Evolutionary conservation across 2,329 filamentous ascomycete species (phyloP).

Genomic region (Pyricularia sp.): DNA sequence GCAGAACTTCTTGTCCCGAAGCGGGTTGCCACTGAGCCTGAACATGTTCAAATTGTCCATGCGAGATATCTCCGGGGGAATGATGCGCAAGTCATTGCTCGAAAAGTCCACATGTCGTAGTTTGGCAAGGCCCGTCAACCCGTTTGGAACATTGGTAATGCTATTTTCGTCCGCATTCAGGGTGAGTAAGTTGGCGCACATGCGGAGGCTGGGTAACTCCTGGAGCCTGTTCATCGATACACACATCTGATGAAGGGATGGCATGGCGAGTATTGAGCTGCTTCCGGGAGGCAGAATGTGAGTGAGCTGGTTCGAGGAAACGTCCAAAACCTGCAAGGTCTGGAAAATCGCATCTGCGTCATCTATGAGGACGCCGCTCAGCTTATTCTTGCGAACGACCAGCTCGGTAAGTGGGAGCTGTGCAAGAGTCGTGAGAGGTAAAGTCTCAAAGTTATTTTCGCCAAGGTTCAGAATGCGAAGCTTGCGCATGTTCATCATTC

Average conservation of each 20-base stretch:
- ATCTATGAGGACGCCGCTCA: conserved; percentile 60
- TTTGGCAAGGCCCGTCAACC: conserved; percentile 54
- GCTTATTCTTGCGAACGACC: conserved; percentile 61
- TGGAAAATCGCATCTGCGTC: conserved; percentile 39
- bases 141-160: conserved; percentile 60
- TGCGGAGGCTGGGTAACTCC: conserved; percentile 57
- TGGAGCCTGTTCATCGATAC: conserved; percentile 73
- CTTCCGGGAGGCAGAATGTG: conserved; percentile 30
- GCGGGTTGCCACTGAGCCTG: conserved; percentile 74
- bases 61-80: conserved; percentile 63
- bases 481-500: conserved; percentile 51
- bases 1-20: conserved; percentile 77
- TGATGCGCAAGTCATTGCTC: conserved; percentile 63
- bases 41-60: conserved; percentile 71
- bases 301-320: conserved; percentile 62
- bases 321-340: conserved; percentile 61
- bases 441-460: conserved; percentile 58
- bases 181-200: conserved; percentile 60
- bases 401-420: conserved; percentile 56
- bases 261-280: conserved; percentile 42
- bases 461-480: conserved; percentile 68
- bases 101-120: conserved; percentile 72
- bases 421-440: conserved; percentile 59
- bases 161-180: conserved; percentile 73
- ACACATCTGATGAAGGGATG: conserved; percentile 58